A percentile compares a stretch with the other conserved stretches of the same genome.
Evolutionary conservation across 306 rosid species (phyloP).

Genomic region (Quercus berberidifolia): DNA sequence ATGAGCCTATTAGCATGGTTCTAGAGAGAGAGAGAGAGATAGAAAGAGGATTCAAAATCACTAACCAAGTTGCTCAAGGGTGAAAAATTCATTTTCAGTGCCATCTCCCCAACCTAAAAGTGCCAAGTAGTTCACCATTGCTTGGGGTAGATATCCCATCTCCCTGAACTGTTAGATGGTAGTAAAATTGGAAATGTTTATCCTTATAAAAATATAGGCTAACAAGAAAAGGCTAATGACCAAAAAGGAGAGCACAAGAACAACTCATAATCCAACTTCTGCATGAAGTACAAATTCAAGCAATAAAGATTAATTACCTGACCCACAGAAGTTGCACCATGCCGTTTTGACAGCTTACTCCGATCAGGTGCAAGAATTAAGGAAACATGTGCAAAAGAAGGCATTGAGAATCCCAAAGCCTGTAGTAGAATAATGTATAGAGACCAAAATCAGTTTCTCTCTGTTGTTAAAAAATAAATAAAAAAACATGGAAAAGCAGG

Average conservation of each 20-base stretch:
- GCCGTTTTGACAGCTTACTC: conserved; percentile 94
- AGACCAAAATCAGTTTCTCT: conserved; percentile 21
- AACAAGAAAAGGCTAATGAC: not conserved
- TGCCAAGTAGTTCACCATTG: conserved; percentile 92
- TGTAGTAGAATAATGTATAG: conserved; percentile 29
- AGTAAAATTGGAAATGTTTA: conserved; percentile 17
- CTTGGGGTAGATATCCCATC: conserved; percentile 95
- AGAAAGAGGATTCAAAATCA: conserved; percentile 11
- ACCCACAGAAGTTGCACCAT: conserved; percentile 98
- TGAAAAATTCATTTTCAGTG: conserved; percentile 87
- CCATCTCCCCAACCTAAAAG: conserved; percentile 99
- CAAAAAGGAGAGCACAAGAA: not conserved
- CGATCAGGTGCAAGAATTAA: conserved; percentile 95
- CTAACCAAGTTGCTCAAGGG: conserved; percentile 82
- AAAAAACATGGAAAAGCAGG: not conserved
- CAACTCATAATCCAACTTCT: not conserved
- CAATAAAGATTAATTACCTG: conserved; percentile 46
- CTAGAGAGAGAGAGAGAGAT: not conserved
- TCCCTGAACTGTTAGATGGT: conserved; percentile 68
- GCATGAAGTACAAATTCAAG: not conserved
- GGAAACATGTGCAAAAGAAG: conserved; percentile 83
- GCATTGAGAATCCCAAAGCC: conserved; percentile 84
- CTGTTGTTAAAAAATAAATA: not conserved
- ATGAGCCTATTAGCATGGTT: not conserved
- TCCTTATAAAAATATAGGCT: conserved; percentile 1